Percentiles rank a stretch among this genome's conserved stretches.
These are phyloP conservation scores for Wickerhamomyces queroliae DNA, from an alignment of 805 yeast genomes.

Conservation along the genomic window DNA sequence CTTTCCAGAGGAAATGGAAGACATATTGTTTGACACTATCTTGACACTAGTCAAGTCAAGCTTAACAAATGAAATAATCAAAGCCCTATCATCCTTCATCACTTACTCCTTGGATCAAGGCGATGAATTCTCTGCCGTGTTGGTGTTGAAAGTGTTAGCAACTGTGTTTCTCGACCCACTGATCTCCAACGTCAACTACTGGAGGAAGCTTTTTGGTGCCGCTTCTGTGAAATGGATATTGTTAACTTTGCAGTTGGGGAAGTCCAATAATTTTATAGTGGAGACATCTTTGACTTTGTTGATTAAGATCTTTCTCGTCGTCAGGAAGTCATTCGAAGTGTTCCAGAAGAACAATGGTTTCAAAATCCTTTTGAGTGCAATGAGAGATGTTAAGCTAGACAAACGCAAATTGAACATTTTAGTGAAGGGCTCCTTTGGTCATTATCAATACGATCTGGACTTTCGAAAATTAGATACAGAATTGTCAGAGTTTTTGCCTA, in stretches of 20 bases:
- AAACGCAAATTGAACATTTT: slow-evolving; percentile 25
- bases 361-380: slow-evolving; percentile 36
- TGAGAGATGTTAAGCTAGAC: slow-evolving; percentile 39
- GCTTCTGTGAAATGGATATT: slow-evolving; percentile 66
- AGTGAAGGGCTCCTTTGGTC: slow-evolving; percentile 42
- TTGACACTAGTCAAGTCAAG: slow-evolving; percentile 37
- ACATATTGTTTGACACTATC: slow-evolving; percentile 34
- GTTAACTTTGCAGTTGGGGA: slow-evolving; percentile 38
- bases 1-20: slow-evolving; percentile 31
- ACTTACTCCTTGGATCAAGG: slow-evolving; percentile 39
- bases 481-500: slow-evolving; percentile 6
- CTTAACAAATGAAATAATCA: slow-evolving; percentile 48
- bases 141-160: slow-evolving; percentile 26
- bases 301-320: slow-evolving; percentile 42
- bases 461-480: slow-evolving; percentile 12
- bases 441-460: slow-evolving; percentile 23
- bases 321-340: slow-evolving; percentile 38
- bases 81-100: slow-evolving; percentile 44
- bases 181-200: slow-evolving; percentile 35
- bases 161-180: slow-evolving; percentile 29
- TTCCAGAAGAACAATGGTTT: slow-evolving; percentile 51
- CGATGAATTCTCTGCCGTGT: slow-evolving; percentile 18
- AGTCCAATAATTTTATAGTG: slow-evolving; percentile 24
- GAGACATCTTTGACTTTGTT: slow-evolving; percentile 36
- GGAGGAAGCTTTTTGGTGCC: slow-evolving; percentile 43